Base-by-base conservation (phyloP, 371 early-diverging fungal species). In the Mucor saturninus region DNA sequence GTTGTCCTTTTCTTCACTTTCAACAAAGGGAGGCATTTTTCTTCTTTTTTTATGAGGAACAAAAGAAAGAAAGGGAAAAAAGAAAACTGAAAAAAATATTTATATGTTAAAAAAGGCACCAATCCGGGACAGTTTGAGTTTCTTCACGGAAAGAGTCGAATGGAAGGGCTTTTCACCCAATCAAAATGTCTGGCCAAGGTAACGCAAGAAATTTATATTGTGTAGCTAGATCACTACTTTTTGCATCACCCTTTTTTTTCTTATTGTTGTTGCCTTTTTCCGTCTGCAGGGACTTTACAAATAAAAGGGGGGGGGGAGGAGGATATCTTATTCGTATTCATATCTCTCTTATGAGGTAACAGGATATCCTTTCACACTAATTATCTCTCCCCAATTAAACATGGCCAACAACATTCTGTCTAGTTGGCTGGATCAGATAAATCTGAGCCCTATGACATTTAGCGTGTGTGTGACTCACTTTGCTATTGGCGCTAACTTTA, bases 21-120 rank as follows among this genome's bases (percentile, higher is more conserved):
- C 64, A 29, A 43, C 15, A 45, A 64, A 64, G 40, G 64, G 64
- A 30, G 64, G 64, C 64, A 64, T 63, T n/a, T 38, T 28, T 43
- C 6, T 13, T 51, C 56, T 29, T 26, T 50, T 45, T 6, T n/a
- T 31, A 8, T 0, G 7, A 30, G 37, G 11, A 32, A 48, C 13
- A 5, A 32, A 35, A 7, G 29, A 37, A 51, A 50, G 32, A 62
- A 30, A 15, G 8, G 2, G 1, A 56, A 21, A 40, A 48, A 39
- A 42, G 40, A 14, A 40, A 55, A 37, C 56, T 14, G 56, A 21
- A 28, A 32, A 13, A 46, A 59, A 40, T 4, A n/a, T 14, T 38
- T 5, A 46, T 5, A 4, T 15, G 9, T 21, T 6, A 39, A 40
- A 39, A 14, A 32, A 38, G 28, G 3, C 46, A 45, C 15, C 46